Evolutionary conservation across 139 green algal genomes (phyloP), one percentile per base, ranked within the genome.

Genomic region (Tetraselmis striata): DNA sequence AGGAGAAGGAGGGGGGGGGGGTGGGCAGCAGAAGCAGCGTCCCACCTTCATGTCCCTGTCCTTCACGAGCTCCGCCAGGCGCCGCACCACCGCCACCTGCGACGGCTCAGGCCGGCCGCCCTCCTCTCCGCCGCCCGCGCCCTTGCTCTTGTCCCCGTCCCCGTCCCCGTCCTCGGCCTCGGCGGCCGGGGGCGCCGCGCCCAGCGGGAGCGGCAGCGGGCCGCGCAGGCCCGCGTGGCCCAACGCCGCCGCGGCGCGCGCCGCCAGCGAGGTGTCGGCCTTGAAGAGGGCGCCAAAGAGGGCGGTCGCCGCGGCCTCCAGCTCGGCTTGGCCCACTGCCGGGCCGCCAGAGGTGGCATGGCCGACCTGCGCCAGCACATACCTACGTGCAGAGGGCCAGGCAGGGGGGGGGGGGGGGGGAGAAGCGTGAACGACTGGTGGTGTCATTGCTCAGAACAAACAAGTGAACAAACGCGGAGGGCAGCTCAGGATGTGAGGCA

Each of bases 301-400:
- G 1, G 45, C 74, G 29, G 28, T 5, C 0, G 45, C 75, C 27
- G 80, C 80, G 2, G 77, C 31, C 0, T 28, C 25, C 30, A 80
- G 2, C 76, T 18, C 32, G 75, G 79, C 76, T 27, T 84, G 76
- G 11, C 11, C 45, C 11, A 67, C 18, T 25, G 45, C 5, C 1
- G 80, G 67, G 29, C n/a, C 24, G 29, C 32, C n/a, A 25, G 30
- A 67, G 29, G 45, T 67, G 45, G 45, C 11, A 18, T 67, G 45
- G 11, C 11, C 45, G 25, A 77, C 26, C 74, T 90, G 87, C n/a
- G 88, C 91, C 2, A 88, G 30, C 29, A 94, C 79, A 30, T 88
- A 94, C 74, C 91, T n/a, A n/a, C n/a, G n/a, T n/a, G n/a, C n/a
- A n/a, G n/a, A n/a, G n/a, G n/a, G n/a, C n/a, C n/a, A n/a, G n/a